These are phyloP conservation scores for Closterium sp. DNA, from an alignment of 139 green algal species.

Conservation along the genomic window DNA sequence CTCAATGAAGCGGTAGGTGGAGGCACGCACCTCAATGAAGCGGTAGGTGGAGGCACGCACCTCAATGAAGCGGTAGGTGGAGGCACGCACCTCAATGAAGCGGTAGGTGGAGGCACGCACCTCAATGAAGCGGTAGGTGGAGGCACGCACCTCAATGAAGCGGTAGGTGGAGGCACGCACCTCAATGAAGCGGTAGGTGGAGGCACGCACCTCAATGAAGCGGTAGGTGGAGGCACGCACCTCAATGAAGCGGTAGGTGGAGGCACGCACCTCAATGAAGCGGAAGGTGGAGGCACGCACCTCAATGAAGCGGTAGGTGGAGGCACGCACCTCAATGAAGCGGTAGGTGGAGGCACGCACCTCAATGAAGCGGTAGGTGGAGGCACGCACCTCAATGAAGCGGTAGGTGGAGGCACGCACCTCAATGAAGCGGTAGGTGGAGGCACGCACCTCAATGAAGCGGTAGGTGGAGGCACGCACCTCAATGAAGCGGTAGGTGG, in stretches of 20 bases:
- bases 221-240: not conserved
- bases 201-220: no score
- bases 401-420: not conserved
- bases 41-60: not conserved
- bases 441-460: no score
- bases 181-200: slow-evolving; percentile 6
- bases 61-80: slow-evolving; percentile 6
- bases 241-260: slow-evolving; percentile 6
- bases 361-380: slow-evolving; percentile 6
- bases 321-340: no score
- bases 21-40: no score
- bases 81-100: no score
- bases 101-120: not conserved
- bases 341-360: not conserved
- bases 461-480: not conserved
- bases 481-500: slow-evolving; percentile 6
- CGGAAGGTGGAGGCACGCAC: not conserved
- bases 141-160: no score
- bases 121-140: slow-evolving; percentile 6
- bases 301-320: slow-evolving; percentile 6
- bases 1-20: slow-evolving; percentile 6
- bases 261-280: no score
- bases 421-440: slow-evolving; percentile 6
- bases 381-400: no score
- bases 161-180: not conserved